These are phyloP conservation scores for Colletotrichum plurivorum DNA, from an alignment of 2,329 filamentous ascomycete species.

Conservation along the genomic window DNA sequence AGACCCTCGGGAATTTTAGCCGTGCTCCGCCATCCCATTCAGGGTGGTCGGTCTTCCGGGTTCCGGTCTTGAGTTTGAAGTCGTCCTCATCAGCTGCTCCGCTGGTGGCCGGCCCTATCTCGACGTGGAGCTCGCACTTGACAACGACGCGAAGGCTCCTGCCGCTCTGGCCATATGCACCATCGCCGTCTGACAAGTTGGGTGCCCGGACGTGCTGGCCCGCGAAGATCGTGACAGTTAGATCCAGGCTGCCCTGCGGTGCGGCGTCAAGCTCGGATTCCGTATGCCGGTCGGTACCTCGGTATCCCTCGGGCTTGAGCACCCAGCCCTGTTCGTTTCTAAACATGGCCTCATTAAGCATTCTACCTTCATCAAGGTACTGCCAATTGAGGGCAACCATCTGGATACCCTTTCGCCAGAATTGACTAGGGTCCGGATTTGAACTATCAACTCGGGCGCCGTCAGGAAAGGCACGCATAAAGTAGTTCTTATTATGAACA, in stretches of 20 bases:
- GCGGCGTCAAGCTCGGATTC: constrained; percentile 61
- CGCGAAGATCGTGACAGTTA: constrained; percentile 82
- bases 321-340: constrained; percentile 87
- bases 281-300: constrained; percentile 57
- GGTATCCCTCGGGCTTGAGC: constrained; percentile 84
- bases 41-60: no score
- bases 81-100: no score
- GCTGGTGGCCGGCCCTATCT: constrained; percentile 61
- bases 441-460: constrained; percentile 84
- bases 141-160: no score
- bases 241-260: constrained; percentile 54
- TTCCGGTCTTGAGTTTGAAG: no score
- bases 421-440: constrained; percentile 91
- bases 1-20: no score
- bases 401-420: constrained; percentile 94
- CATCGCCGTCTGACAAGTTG: constrained; percentile 45
- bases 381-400: constrained; percentile 99
- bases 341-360: constrained; percentile 98
- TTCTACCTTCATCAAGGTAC: constrained; percentile 91
- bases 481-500: constrained; percentile 85
- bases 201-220: constrained; percentile 80
- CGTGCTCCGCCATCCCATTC: no score
- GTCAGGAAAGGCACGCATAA: constrained; percentile 93
- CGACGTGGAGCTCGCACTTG: constrained; percentile 78
- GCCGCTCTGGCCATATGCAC: constrained; percentile 23